Conservation (phyloP, 768 basidiomycete species). For the Holtermannia corniformis region DNA sequence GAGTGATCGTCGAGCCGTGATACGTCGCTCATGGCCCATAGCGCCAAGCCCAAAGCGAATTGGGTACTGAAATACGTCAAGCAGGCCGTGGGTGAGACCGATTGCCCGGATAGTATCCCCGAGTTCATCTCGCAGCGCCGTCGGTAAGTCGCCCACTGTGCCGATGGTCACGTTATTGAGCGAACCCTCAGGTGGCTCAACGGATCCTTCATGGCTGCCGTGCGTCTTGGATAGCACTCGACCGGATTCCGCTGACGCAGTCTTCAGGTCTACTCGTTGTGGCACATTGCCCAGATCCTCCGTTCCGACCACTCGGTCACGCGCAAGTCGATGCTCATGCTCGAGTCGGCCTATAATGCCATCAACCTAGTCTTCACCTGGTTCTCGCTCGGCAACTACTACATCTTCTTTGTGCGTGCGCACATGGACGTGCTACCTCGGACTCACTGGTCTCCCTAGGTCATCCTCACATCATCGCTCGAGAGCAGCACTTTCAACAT, state of each 20-base stretch:
- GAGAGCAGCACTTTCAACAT: slow-evolving; percentile 64
- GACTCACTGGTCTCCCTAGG: slow-evolving; percentile 45
- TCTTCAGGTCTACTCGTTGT: slow-evolving; percentile 66
- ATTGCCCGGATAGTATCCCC: slow-evolving; percentile 79
- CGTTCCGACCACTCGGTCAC: slow-evolving; percentile 68
- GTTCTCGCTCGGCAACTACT: slow-evolving; percentile 90
- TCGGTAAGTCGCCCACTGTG: slow-evolving; percentile 60
- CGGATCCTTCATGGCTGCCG: slow-evolving; percentile 86
- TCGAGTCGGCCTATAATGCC: slow-evolving; percentile 78
- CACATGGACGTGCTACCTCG: background rate
- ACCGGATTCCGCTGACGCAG: background rate
- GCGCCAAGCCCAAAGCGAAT: slow-evolving; percentile 35
- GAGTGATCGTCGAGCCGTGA: slow-evolving; percentile 1
- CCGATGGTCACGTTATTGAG: background rate
- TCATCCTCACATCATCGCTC: slow-evolving; percentile 77
- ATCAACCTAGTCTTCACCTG: slow-evolving; percentile 83
- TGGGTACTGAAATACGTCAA: slow-evolving; percentile 43
- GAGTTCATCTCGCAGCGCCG: slow-evolving; percentile 90
- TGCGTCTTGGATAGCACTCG: slow-evolving; percentile 7
- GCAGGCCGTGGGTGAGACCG: slow-evolving; percentile 84
- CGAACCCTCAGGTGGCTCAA: slow-evolving; percentile 42
- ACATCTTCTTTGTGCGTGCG: slow-evolving; percentile 82
- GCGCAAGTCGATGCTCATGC: slow-evolving; percentile 62
- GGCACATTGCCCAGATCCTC: slow-evolving; percentile 71
- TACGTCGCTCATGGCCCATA: slow-evolving; percentile 1